These are phyloP conservation scores for Pichia sp. DNA, from an alignment of 1,139 yeast species.

Conservation along the genomic window DNA sequence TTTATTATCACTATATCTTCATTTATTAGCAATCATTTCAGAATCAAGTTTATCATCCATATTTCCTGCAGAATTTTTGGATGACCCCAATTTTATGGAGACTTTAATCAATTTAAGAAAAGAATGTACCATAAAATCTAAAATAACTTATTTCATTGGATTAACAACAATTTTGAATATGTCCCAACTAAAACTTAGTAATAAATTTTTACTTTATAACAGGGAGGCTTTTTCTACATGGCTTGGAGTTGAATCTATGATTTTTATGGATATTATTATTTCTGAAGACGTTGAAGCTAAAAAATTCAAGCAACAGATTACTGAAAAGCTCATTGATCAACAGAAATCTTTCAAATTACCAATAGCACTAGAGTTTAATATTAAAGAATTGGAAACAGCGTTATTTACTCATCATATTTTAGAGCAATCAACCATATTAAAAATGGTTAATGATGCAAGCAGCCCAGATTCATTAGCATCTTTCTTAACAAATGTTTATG, in stretches of 20 bases:
- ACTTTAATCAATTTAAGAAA: constrained; percentile 2
- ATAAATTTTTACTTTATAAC: constrained; percentile 8
- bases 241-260: constrained; percentile 8
- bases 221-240: constrained; percentile 12
- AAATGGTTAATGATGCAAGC: neutral
- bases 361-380: neutral
- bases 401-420: neutral
- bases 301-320: no score
- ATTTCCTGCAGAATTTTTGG: constrained; percentile 1
- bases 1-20: neutral
- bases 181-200: constrained; percentile 1
- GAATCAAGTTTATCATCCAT: neutral
- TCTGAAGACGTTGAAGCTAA: neutral
- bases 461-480: constrained; percentile 5
- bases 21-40: neutral
- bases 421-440: neutral
- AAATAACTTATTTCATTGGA: constrained; percentile 3
- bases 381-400: constrained; percentile 2
- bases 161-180: constrained; percentile 3
- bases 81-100: neutral
- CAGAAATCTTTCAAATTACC: constrained; percentile 5
- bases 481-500: constrained; percentile 8
- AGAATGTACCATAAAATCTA: neutral
- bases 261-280: constrained; percentile 3
- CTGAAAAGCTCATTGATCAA: no score